Base-by-base conservation (phyloP, 2,329 filamentous ascomycete genomes). In the Beauveria australis region DNA sequence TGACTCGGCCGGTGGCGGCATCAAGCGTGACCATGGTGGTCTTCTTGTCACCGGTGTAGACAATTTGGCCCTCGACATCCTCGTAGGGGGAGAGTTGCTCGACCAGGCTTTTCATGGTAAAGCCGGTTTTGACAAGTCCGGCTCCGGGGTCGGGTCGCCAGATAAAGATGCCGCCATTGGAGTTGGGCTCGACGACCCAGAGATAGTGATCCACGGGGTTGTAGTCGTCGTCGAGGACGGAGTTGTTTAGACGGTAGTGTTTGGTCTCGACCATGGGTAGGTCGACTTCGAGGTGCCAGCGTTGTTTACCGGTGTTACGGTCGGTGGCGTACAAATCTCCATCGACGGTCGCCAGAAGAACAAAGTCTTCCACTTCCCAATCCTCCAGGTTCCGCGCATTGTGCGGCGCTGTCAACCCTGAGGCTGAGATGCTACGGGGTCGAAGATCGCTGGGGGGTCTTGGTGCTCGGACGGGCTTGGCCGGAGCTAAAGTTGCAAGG, bases 351-450 rank as follows among this genome's bases (percentile, higher is more conserved):
- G 94, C 93, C 89, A 99, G 82, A 81, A 99, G 91, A 79, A 97
- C 90, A 85, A 97, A 96, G 82, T 97, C 92, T 90, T 97, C 93
- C 79, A 97, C 92, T 89, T 97, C 91, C 93, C 93, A 97, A 80
- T 97, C 93, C 85, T 92, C 89, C 84, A 97, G 82, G 82, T 89
- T 95, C 86, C 93, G 92, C 92, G 92, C 93, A 89, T 83, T 82
- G 74, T 90, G 88, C 88, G 88, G 89, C 89, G 89, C 87, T 80
- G 88, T 84, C 76, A 89, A 81, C 70, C 86, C 86, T 74, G 82
- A 81, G 74, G 81, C 73, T 66, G 75, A 76, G 72, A 81, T 82
- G 77, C 82, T 84, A 73, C 80, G 79, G 72, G 79, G 73, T 73
- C 72, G 70, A 66, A 71, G 71, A 71, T 72, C 78, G 85, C 84